A percentile compares a stretch with the other conserved stretches of the same genome.
These are phyloP conservation scores for Ophiostoma tasmaniense DNA, from an alignment of 2,329 filamentous ascomycete species.

Conservation along the genomic window DNA sequence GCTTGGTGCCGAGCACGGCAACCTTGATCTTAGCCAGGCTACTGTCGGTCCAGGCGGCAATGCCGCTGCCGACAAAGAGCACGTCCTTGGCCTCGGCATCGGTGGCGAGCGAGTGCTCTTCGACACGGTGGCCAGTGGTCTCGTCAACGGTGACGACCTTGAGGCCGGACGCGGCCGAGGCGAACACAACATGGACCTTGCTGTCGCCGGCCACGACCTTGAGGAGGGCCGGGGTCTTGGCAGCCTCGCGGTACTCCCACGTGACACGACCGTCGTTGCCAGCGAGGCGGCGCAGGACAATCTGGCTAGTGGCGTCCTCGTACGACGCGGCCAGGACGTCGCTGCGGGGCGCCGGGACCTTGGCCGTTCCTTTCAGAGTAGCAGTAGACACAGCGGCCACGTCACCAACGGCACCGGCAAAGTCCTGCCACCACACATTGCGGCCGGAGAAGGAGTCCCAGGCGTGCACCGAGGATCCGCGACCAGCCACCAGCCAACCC, in stretches of 20 bases:
- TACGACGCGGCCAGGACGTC: constrained; percentile 16
- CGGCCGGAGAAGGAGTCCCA: constrained; percentile 81
- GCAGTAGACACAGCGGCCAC: constrained; percentile 57
- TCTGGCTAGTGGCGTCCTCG: constrained; percentile 38
- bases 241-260: constrained; percentile 64
- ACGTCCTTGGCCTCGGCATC: constrained; percentile 62
- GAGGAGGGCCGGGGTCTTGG: constrained; percentile 51
- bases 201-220: constrained; percentile 60
- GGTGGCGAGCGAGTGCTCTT: constrained; percentile 63
- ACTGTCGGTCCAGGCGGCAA: constrained; percentile 64
- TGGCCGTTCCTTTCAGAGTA: constrained; percentile 36
- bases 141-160: constrained; percentile 68
- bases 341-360: constrained; percentile 34
- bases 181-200: constrained; percentile 66
- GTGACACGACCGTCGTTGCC: constrained; percentile 62
- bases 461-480: constrained; percentile 60
- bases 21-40: constrained; percentile 51
- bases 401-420: constrained; percentile 53
- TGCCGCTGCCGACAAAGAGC: constrained; percentile 66
- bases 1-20: constrained; percentile 58
- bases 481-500: constrained; percentile 65
- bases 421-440: constrained; percentile 62
- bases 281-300: constrained; percentile 59
- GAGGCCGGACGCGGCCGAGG: constrained; percentile 62
- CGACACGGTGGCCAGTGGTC: constrained; percentile 60